A percentile compares a stretch with the other conserved stretches of the same genome.
Evolutionary conservation across 2,329 filamentous ascomycete genomes (phyloP).

Genomic region (Alternaria gaisen): DNA sequence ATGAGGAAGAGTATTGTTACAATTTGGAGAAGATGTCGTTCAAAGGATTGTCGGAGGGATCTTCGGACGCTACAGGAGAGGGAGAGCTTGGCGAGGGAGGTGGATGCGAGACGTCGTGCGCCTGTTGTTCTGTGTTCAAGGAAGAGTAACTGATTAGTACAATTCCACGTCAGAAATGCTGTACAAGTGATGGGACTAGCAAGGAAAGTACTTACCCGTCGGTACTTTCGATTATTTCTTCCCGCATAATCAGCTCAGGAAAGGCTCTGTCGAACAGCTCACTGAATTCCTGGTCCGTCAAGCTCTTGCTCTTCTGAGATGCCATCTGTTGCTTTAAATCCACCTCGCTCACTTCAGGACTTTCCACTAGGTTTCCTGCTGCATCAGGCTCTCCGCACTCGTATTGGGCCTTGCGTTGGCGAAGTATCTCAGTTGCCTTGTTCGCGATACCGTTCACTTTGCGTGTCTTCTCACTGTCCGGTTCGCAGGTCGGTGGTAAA

Average conservation of each 20-base stretch:
- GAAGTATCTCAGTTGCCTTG: constrained; percentile 83
- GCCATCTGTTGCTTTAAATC: constrained; percentile 81
- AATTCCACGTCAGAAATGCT: constrained; percentile 40
- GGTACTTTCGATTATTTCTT: constrained; percentile 66
- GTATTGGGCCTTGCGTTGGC: constrained; percentile 84
- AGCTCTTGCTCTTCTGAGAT: constrained; percentile 79
- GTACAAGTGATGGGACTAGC: constrained; percentile 31
- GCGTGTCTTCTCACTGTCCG: constrained; percentile 90
- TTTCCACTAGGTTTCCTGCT: constrained; percentile 66
- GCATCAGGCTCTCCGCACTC: constrained; percentile 84
- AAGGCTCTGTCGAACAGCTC: constrained; percentile 82
- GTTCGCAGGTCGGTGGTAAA: constrained; percentile 89
- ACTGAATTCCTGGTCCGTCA: constrained; percentile 89
- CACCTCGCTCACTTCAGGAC: constrained; percentile 71
- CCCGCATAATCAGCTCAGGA: constrained; percentile 71
- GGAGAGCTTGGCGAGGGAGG: constrained; percentile 90
- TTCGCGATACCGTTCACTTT: constrained; percentile 88
- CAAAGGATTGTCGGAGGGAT: constrained; percentile 80
- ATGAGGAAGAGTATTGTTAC: constrained; percentile 64
- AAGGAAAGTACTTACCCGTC: constrained; percentile 63
- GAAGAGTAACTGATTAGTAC: constrained; percentile 87
- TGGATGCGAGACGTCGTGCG: constrained; percentile 76
- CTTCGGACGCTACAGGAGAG: constrained; percentile 82
- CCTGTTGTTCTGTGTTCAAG: constrained; percentile 76
- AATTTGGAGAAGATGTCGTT: constrained; percentile 88